Percentiles rank a stretch among this genome's conserved stretches.
Evolutionary conservation across 1,139 yeast species (phyloP).

Genomic region (Spathaspora sp.): DNA sequence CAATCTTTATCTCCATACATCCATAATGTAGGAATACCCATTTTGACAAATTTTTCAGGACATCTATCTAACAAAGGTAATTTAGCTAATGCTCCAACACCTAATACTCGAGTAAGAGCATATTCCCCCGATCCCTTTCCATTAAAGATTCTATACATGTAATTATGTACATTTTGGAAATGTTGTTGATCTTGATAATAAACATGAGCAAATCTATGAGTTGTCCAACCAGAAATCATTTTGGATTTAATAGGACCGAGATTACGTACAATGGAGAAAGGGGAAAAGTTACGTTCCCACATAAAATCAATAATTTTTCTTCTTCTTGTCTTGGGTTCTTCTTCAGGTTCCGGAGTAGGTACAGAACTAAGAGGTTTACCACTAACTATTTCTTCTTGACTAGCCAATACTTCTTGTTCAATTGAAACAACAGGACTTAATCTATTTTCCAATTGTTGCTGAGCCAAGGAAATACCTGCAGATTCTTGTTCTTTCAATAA

Average conservation of each 20-base stretch:
- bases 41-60: conserved; percentile 34
- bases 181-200: conserved; percentile 30
- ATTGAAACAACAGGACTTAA: conserved; percentile 17
- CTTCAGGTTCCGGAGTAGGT: conserved; percentile 8
- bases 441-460: conserved; percentile 16
- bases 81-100: conserved; percentile 39
- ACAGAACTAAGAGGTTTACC: conserved; percentile 14
- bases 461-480: conserved; percentile 14
- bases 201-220: conserved; percentile 37
- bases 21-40: conserved; percentile 47
- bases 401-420: conserved; percentile 25
- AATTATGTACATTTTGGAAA: conserved; percentile 40
- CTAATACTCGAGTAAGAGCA: conserved; percentile 43
- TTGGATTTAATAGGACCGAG: conserved; percentile 40
- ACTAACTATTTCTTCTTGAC: conserved; percentile 28
- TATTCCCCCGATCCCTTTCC: conserved; percentile 48
- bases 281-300: conserved; percentile 42
- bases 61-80: conserved; percentile 46
- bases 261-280: conserved; percentile 36
- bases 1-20: conserved; percentile 49
- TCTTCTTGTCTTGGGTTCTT: conserved; percentile 18
- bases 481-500: conserved; percentile 24
- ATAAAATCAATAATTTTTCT: conserved; percentile 26
- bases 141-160: conserved; percentile 40
- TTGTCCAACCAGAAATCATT: conserved; percentile 42